phyloP scores from a whole-genome alignment of 345 rosid species.

The Salix dunnii region DNA sequence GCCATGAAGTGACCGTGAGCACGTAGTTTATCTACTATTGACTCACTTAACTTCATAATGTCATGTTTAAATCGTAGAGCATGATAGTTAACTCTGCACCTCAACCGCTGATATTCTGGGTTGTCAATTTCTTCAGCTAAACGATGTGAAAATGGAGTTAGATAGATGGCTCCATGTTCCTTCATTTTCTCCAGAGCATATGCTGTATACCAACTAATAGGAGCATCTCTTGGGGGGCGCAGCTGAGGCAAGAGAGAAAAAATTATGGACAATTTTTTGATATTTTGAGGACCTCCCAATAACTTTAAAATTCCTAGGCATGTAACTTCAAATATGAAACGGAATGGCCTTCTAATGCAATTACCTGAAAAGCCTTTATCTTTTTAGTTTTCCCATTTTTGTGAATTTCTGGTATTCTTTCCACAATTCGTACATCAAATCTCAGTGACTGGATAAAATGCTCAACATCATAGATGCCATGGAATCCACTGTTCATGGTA shows the following conservation, averaged over 20 bases:
- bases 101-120: constrained; percentile 87
- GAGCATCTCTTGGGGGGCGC: constrained; percentile 93
- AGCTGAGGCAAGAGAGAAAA: constrained; percentile 38
- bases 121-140: constrained; percentile 91
- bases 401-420: constrained; percentile 75
- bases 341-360: not conserved
- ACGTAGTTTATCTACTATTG: constrained; percentile 91
- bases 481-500: constrained; percentile 69
- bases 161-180: constrained; percentile 89
- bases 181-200: constrained; percentile 83
- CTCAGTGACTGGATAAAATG: constrained; percentile 78
- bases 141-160: constrained; percentile 98
- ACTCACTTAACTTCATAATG: constrained; percentile 85
- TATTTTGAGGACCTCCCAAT: not conserved
- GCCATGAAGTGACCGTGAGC: constrained; percentile 98
- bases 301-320: not conserved
- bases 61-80: constrained; percentile 91
- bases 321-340: not conserved
- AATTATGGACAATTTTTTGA: constrained; percentile 1
- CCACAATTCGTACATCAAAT: constrained; percentile 82
- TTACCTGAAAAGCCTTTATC: constrained; percentile 87
- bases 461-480: constrained; percentile 91
- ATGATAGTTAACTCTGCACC: constrained; percentile 98
- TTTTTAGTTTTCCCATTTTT: constrained; percentile 88
- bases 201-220: constrained; percentile 80